Evolutionary conservation across 148 eudicot genomes (phyloP).

Genomic region (Vaccinium macrocarpon): DNA sequence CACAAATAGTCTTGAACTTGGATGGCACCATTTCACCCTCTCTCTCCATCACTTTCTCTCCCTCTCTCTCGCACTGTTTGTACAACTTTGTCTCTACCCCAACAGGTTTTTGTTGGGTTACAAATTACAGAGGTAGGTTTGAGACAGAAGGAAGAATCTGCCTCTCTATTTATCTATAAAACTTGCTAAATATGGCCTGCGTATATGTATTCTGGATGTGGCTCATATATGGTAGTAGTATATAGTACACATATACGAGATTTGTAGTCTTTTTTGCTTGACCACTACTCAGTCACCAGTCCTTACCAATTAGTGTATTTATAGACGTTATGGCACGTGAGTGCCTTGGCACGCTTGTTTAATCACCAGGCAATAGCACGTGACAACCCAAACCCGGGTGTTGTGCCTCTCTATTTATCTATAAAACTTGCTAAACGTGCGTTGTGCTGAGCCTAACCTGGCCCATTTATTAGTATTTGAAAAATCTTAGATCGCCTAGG

Average conservation of each 20-base stretch:
- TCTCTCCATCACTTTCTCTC: slow-evolving; percentile 54
- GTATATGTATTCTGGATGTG: not conserved
- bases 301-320: slow-evolving; percentile 19
- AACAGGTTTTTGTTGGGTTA: not conserved
- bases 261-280: slow-evolving; percentile 11
- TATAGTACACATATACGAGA: slow-evolving; percentile 4
- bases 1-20: slow-evolving; percentile 88
- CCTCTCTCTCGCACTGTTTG: not conserved
- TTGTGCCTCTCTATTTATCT: too few relatives aligned
- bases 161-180: not conserved
- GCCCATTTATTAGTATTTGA: too few relatives aligned
- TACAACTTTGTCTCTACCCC: not conserved
- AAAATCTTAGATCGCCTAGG: too few relatives aligned
- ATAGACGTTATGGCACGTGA: slow-evolving; percentile 36
- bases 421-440: too few relatives aligned
- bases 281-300: slow-evolving; percentile 18
- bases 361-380: slow-evolving; percentile 21
- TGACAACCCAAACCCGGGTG: too few relatives aligned
- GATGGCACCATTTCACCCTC: slow-evolving; percentile 53
- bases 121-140: slow-evolving; percentile 7
- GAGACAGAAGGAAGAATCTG: slow-evolving; percentile 9
- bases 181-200: not conserved
- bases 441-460: too few relatives aligned
- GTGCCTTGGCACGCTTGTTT: not conserved
- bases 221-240: not conserved